Base-by-base conservation (phyloP, 352 stramenopile genomes). In the Phytophthora europaea region DNA sequence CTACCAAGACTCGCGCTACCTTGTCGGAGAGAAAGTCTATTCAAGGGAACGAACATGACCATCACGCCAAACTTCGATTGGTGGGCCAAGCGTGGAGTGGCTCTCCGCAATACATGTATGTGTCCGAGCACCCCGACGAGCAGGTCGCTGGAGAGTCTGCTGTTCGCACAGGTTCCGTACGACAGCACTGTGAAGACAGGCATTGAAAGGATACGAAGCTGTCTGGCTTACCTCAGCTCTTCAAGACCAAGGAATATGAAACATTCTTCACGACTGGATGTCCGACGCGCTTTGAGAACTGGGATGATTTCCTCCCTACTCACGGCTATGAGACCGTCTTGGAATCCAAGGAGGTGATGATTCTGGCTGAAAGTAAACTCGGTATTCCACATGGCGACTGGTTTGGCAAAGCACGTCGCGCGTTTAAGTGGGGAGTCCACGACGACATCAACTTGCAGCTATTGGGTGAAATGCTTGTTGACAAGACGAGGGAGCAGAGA, bases 61-160 rank as follows among this genome's bases (percentile, higher is more conserved):
- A 70, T 89, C 13, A 88, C 81, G 3, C 81, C 80, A 0, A 72
- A 85, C 10, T 89, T 89, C 15, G 79, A 91, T 45, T 67, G 61
- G 20, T 91, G 78, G 75, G 78, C 83, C 2, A 76, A 84, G 53
- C 78, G 80, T 8, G 80, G 80, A 20, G 57, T 91, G 20, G 79
- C 75, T 12, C 83, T 89, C 40, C 67, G 66, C 28, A 91, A 89
- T 36, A n/a, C n/a, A n/a, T n/a, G n/a, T n/a, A 67, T 88, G 22
- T 91, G 83, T 80, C 89, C 83, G 2, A 89, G 78, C 48, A 88
- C 73, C 55, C 73, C 72, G 13, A 89, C 83, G 23, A 91, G 81
- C 59, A 78, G 83, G 12, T 89, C 83, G 5, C 10, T 91, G 3
- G 81, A 88, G 61, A 87, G 79, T 51, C 74, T 88, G 31, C 40